Conservation (phyloP, 441 rosid genomes). For the Syzygium syzygioides region DNA sequence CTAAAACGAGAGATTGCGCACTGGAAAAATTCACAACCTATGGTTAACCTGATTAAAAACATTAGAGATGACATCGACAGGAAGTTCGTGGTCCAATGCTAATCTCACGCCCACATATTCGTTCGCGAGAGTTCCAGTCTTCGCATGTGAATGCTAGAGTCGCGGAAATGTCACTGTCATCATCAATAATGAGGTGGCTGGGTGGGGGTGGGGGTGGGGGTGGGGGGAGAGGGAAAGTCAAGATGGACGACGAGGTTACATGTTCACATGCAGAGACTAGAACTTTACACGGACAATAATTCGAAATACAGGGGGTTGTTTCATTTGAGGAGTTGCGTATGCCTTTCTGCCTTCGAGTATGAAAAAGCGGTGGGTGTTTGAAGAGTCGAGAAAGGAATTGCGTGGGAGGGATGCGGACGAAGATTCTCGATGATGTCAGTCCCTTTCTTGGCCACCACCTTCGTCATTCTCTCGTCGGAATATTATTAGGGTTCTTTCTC, state of each 20-base stretch:
- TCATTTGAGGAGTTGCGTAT: not conserved
- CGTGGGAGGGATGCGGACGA: not conserved
- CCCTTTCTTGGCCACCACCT: not conserved
- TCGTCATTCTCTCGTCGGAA: not conserved
- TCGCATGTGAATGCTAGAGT: not conserved
- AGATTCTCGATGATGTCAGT: not conserved
- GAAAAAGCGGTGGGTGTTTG: not conserved
- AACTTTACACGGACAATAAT: not conserved
- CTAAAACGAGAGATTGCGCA: not conserved
- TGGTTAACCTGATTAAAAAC: not conserved
- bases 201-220: no score
- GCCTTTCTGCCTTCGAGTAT: not conserved
- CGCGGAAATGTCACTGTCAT: not conserved
- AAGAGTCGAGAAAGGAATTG: not conserved
- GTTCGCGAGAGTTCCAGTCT: not conserved
- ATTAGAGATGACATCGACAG: not conserved
- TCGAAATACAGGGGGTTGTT: not conserved
- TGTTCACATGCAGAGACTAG: not conserved
- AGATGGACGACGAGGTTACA: not conserved
- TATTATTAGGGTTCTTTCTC: not conserved
- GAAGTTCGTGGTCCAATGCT: not conserved
- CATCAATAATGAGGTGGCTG: not conserved
- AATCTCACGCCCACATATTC: not conserved
- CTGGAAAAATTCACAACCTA: not conserved
- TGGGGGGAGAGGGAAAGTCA: not conserved